Evolutionary conservation across 1,139 yeast genomes (phyloP).

Genomic region (Ogataea hybrid): DNA sequence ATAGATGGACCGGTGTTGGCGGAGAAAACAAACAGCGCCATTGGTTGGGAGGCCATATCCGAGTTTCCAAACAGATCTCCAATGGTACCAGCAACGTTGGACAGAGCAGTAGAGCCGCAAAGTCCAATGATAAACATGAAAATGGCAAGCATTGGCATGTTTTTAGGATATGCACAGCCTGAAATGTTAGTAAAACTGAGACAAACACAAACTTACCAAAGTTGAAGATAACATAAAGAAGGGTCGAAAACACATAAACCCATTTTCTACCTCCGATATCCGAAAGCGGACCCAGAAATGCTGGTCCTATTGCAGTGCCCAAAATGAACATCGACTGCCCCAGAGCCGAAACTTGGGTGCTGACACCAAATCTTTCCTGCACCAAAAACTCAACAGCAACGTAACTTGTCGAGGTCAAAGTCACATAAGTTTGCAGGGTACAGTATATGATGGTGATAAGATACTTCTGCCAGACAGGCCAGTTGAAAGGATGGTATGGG

Average conservation of each 20-base stretch:
- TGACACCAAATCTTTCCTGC: slow-evolving; percentile 25
- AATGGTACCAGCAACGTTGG: slow-evolving; percentile 35
- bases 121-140: slow-evolving; percentile 34
- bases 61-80: slow-evolving; percentile 33
- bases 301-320: slow-evolving; percentile 59
- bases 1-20: slow-evolving; percentile 35
- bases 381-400: slow-evolving; percentile 30
- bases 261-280: slow-evolving; percentile 72
- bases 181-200: slow-evolving; percentile 26
- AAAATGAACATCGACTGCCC: slow-evolving; percentile 34
- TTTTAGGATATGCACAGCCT: slow-evolving; percentile 57
- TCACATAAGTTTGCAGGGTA: slow-evolving; percentile 29
- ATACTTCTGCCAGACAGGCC: slow-evolving; percentile 28
- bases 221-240: slow-evolving; percentile 53
- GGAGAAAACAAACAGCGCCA: slow-evolving; percentile 32
- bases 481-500: slow-evolving; percentile 32
- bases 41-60: slow-evolving; percentile 34
- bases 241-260: slow-evolving; percentile 58
- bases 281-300: slow-evolving; percentile 61
- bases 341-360: slow-evolving; percentile 32
- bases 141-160: slow-evolving; percentile 34
- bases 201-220: slow-evolving; percentile 20
- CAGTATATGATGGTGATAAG: slow-evolving; percentile 27
- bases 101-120: slow-evolving; percentile 35
- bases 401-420: slow-evolving; percentile 32